These are phyloP conservation scores for Didymella exigua DNA, from an alignment of 2,329 filamentous ascomycete species.

Conservation along the genomic window DNA sequence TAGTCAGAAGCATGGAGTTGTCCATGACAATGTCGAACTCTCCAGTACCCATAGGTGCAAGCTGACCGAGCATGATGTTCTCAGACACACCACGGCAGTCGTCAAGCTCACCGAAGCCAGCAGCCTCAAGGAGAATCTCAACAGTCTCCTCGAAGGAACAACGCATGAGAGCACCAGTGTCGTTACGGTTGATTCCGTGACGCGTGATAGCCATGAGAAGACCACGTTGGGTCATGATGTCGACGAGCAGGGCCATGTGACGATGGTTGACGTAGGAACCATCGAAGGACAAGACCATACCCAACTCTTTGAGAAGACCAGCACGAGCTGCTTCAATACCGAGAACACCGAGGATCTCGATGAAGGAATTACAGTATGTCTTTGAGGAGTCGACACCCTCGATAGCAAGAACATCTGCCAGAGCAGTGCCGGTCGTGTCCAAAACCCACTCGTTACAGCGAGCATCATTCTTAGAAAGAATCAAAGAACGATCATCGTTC, in stretches of 20 bases:
- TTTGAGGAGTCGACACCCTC: slow-evolving; percentile 84
- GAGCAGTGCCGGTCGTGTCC: slow-evolving; percentile 88
- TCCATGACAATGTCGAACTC: slow-evolving; percentile 94
- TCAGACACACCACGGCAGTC: slow-evolving; percentile 98
- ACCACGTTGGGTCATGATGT: slow-evolving; percentile 97
- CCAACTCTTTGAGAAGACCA: slow-evolving; percentile 85
- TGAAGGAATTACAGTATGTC: slow-evolving; percentile 94
- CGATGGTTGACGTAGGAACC: slow-evolving; percentile 99
- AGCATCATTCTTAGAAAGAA: slow-evolving; percentile 73
- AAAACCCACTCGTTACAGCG: slow-evolving; percentile 92
- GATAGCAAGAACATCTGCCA: slow-evolving; percentile 82
- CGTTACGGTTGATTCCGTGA: slow-evolving; percentile 97
- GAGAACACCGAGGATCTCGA: slow-evolving; percentile 91
- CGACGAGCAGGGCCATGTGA: slow-evolving; percentile 90
- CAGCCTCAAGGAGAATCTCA: slow-evolving; percentile 95
- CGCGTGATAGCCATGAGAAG: slow-evolving; percentile 95
- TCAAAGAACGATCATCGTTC: slow-evolving; percentile 75
- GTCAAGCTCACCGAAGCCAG: slow-evolving; percentile 91
- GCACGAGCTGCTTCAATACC: slow-evolving; percentile 94
- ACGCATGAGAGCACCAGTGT: slow-evolving; percentile 97
- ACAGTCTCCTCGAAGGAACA: slow-evolving; percentile 99
- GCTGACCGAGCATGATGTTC: slow-evolving; percentile 97
- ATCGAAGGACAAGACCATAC: slow-evolving; percentile 92
- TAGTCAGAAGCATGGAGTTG: slow-evolving; percentile 92
- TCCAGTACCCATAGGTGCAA: slow-evolving; percentile 95